phyloP scores from a whole-genome alignment of 345 rosid species.

The Salix exigua region DNA sequence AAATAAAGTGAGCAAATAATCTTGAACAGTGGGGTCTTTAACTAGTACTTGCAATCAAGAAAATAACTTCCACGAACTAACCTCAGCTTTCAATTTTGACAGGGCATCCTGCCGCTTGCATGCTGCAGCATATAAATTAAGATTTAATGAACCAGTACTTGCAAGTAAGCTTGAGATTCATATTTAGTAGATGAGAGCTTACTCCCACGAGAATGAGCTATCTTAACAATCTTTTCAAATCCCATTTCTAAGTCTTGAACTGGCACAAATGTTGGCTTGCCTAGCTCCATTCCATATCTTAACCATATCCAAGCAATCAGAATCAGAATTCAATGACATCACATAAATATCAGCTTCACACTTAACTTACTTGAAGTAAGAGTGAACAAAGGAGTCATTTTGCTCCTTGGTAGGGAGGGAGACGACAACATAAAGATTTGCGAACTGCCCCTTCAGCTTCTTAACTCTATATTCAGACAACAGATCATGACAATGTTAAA shows the following conservation, averaged over 20 bases:
- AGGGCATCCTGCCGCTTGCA: conserved; percentile 67
- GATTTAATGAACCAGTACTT: background rate
- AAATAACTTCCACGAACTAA: conserved; percentile 26
- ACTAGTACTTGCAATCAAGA: background rate
- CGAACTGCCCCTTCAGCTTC: conserved; percentile 71
- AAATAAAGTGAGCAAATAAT: background rate
- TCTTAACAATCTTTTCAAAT: conserved; percentile 85
- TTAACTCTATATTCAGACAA: conserved; percentile 40
- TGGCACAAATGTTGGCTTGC: conserved; percentile 74
- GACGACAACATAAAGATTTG: conserved; percentile 57
- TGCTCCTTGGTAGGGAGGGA: conserved; percentile 59
- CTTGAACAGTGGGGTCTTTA: background rate
- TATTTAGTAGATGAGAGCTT: background rate
- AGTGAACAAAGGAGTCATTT: conserved; percentile 61
- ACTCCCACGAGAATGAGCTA: conserved; percentile 87
- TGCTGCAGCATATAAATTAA: conserved; percentile 40
- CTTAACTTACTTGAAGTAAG: conserved; percentile 78
- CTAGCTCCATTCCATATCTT: conserved; percentile 79
- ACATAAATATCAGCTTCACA: background rate
- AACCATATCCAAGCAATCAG: conserved; percentile 1
- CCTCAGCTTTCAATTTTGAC: conserved; percentile 78
- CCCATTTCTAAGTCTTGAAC: conserved; percentile 91
- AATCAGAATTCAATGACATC: background rate
- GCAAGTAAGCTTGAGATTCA: background rate
- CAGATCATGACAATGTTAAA: background rate